These are phyloP conservation scores for Euclidium syriacum DNA, from an alignment of 345 rosid species.

Conservation along the genomic window DNA sequence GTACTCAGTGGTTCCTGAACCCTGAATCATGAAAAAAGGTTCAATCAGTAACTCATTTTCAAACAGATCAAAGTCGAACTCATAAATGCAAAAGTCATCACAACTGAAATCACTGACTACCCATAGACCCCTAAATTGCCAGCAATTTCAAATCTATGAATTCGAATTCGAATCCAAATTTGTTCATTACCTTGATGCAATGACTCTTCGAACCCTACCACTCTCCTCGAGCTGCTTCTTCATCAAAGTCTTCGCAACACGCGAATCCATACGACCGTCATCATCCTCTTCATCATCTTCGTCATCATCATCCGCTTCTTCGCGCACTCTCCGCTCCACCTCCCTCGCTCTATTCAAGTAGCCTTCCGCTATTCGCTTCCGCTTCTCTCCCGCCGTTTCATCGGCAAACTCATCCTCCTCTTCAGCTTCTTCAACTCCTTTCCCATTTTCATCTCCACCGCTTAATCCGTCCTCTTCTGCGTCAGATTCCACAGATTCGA, in stretches of 20 bases:
- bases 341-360: slow-evolving; percentile 43
- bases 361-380: slow-evolving; percentile 58
- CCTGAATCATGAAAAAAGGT: slow-evolving; percentile 36
- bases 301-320: slow-evolving; percentile 33
- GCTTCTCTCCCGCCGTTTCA: slow-evolving; percentile 76
- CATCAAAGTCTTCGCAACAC: slow-evolving; percentile 58
- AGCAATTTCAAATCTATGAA: not conserved
- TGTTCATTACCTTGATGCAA: slow-evolving; percentile 69
- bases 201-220: slow-evolving; percentile 63
- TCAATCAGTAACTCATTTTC: not conserved
- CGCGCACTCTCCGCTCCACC: slow-evolving; percentile 41
- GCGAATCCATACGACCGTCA: slow-evolving; percentile 58
- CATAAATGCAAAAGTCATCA: not conserved
- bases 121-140: not conserved
- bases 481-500: slow-evolving; percentile 58
- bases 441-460: slow-evolving; percentile 25
- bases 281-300: slow-evolving; percentile 49
- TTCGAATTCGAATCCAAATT: not conserved
- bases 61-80: not conserved
- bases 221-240: slow-evolving; percentile 87
- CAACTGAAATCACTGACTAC: not conserved
- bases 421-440: slow-evolving; percentile 20
- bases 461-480: slow-evolving; percentile 34
- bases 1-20: slow-evolving; percentile 55
- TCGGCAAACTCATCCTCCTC: slow-evolving; percentile 40